These are phyloP conservation scores for Phytophthora crassamura DNA, from an alignment of 352 stramenopile species.

Conservation along the genomic window DNA sequence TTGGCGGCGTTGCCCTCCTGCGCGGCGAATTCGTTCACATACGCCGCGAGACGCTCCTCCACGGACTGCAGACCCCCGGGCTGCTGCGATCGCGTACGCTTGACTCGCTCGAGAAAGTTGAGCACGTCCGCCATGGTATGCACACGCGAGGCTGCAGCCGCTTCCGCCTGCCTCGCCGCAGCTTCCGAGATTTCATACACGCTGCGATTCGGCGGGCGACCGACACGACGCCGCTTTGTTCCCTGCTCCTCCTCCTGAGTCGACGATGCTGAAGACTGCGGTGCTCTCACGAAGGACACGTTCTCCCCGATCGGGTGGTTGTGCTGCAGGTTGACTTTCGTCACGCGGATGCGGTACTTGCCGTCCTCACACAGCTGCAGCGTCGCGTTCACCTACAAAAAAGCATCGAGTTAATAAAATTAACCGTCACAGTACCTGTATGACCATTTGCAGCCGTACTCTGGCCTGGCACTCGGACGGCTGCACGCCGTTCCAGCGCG, in stretches of 20 bases:
- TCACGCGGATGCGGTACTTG: conserved; percentile 36
- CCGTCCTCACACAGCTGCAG: conserved; percentile 33
- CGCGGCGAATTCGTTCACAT: conserved; percentile 45
- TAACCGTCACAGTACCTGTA: too few species aligned
- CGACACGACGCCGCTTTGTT: conserved; percentile 23
- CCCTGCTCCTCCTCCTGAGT: not conserved
- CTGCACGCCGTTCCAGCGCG: conserved; percentile 32
- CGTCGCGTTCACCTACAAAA: conserved; percentile 38
- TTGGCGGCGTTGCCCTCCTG: conserved; percentile 39
- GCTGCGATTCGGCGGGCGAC: not conserved
- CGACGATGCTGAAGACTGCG: not conserved
- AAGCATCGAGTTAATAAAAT: not conserved
- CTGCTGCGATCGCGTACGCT: conserved; percentile 10
- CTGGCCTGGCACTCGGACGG: conserved; percentile 41
- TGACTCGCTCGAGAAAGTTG: conserved; percentile 28
- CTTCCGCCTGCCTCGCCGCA: not conserved
- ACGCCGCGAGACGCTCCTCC: conserved; percentile 36
- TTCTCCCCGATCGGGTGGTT: conserved; percentile 34
- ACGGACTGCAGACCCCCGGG: conserved; percentile 25
- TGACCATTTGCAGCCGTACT: conserved; percentile 4
- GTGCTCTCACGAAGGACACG: not conserved
- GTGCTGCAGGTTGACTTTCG: conserved; percentile 33
- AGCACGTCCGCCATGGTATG: conserved; percentile 36
- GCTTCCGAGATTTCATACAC: not conserved
- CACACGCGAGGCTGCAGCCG: conserved; percentile 9